phyloP scores from a whole-genome alignment of 805 yeast species.

The Kuraishia piskuri region DNA sequence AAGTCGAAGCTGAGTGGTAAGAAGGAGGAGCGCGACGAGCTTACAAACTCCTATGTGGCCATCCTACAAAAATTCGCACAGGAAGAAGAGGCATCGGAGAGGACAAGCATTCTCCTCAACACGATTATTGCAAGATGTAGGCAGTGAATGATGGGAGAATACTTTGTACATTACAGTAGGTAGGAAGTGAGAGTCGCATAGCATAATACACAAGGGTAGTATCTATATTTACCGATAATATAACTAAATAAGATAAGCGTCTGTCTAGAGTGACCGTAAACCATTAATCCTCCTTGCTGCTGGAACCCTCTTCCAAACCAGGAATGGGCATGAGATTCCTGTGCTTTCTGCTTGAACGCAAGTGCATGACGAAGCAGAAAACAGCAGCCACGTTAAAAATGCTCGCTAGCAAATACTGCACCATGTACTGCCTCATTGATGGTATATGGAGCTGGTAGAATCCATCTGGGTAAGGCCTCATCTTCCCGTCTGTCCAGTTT shows the following conservation, averaged over 20 bases:
- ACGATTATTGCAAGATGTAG: conserved; percentile 1
- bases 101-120: not conserved
- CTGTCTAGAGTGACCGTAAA: not conserved
- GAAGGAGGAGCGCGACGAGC: conserved; percentile 21
- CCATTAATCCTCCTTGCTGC: not conserved
- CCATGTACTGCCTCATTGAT: not conserved
- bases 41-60: conserved; percentile 22
- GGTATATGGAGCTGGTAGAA: conserved; percentile 5
- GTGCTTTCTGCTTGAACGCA: not conserved
- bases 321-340: not conserved
- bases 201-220: not conserved
- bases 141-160: not conserved
- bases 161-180: not conserved
- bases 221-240: too few relatives aligned
- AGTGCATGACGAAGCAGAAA: not conserved
- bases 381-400: not conserved
- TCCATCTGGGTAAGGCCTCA: conserved; percentile 2
- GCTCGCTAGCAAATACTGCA: not conserved
- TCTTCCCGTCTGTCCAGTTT: not conserved
- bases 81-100: not conserved
- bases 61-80: conserved; percentile 19
- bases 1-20: conserved; percentile 30
- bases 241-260: not conserved
- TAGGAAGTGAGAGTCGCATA: not conserved
- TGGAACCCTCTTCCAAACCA: not conserved